A percentile compares a stretch with the other conserved stretches of the same genome.
These are phyloP conservation scores for Solanum lycopersicoides DNA, from an alignment of 257 asterid genomes.

Conservation along the genomic window DNA sequence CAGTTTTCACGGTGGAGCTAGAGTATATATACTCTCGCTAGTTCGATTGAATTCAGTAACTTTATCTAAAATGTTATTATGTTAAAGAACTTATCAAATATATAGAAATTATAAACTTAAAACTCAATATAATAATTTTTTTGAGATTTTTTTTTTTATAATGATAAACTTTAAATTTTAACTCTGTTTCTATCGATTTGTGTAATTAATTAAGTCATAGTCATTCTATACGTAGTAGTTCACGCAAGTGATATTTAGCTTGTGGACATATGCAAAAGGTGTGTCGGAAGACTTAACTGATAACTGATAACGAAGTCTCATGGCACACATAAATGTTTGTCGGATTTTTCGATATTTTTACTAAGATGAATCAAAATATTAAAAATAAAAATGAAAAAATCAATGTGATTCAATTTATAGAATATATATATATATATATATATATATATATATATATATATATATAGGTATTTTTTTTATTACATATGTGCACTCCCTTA, in stretches of 20 bases:
- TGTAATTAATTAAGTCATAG: not conserved
- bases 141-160: too few relatives aligned
- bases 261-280: not conserved
- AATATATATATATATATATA: too few relatives aligned
- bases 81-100: not conserved
- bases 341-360: not conserved
- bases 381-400: not conserved
- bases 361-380: not conserved
- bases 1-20: not conserved
- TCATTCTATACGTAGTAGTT: not conserved
- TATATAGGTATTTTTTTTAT: not conserved
- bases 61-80: not conserved
- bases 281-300: not conserved
- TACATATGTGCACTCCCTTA: not conserved
- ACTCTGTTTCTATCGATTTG: fast-evolving
- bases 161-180: not conserved
- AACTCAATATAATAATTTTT: not conserved
- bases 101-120: not conserved
- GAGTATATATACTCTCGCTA: fast-evolving
- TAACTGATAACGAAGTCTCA: not conserved
- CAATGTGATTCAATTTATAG: not conserved
- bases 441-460: too few relatives aligned
- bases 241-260: not conserved
- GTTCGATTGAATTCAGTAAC: not conserved
- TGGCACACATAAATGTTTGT: not conserved